phyloP scores from a whole-genome alignment of 1,284 basidiomycete species.

The Apiotrichum porosum region DNA sequence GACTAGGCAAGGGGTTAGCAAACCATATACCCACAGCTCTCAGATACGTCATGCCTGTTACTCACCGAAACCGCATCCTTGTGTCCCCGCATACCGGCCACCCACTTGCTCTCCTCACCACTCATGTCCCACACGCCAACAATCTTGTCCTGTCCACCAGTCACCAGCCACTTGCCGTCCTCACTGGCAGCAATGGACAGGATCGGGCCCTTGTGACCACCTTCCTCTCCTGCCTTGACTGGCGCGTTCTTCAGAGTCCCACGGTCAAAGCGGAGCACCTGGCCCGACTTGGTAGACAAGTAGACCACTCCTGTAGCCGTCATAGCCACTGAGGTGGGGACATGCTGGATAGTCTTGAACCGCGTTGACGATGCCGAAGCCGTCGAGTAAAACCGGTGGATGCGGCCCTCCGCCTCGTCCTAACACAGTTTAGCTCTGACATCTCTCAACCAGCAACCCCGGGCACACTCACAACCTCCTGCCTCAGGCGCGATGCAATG shows the following conservation, averaged over 20 bases:
- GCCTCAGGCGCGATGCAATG: slow-evolving; percentile 80
- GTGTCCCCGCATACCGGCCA: slow-evolving; percentile 74
- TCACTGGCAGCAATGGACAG: slow-evolving; percentile 74
- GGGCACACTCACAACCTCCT: slow-evolving; percentile 68
- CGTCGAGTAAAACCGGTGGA: slow-evolving; percentile 52
- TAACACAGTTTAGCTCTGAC: too few species aligned
- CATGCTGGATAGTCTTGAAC: slow-evolving; percentile 9
- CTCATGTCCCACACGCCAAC: slow-evolving; percentile 79
- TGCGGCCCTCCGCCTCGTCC: slow-evolving; percentile 46
- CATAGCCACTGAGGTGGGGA: slow-evolving; percentile 11
- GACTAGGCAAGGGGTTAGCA: too few species aligned
- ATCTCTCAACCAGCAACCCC: too few species aligned
- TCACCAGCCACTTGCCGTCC: slow-evolving; percentile 79
- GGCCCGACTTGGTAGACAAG: slow-evolving; percentile 78
- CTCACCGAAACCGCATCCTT: slow-evolving; percentile 79
- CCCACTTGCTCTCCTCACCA: slow-evolving; percentile 59
- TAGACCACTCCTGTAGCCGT: slow-evolving; percentile 7
- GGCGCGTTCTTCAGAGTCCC: slow-evolving; percentile 24
- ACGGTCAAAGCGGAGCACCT: slow-evolving; percentile 65
- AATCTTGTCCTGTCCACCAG: slow-evolving; percentile 75
- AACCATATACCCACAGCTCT: too few species aligned
- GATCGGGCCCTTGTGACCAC: slow-evolving; percentile 82
- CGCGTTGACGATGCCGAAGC: background rate
- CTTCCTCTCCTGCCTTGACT: slow-evolving; percentile 27
- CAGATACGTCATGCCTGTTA: too few species aligned